Percentiles rank a stretch among this genome's conserved stretches.
Conservation (phyloP, 306 rosid species). For the Glycine soja region DNA sequence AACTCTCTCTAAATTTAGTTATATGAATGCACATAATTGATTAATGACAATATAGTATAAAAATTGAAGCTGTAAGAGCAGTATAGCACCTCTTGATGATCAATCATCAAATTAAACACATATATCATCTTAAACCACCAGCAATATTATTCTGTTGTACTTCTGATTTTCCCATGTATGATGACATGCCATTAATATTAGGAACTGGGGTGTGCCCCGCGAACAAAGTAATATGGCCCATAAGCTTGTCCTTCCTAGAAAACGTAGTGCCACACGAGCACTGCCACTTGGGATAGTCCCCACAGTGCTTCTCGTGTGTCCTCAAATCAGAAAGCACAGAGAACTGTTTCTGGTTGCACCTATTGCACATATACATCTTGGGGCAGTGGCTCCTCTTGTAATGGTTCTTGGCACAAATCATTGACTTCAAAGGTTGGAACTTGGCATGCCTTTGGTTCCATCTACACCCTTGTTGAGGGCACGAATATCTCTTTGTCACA, state of each 20-base stretch:
- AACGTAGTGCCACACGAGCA: constrained; percentile 94
- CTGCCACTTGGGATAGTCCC: constrained; percentile 75
- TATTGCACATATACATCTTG: constrained; percentile 90
- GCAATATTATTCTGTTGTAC: too few species aligned
- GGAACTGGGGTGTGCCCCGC: constrained; percentile 65
- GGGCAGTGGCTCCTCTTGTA: constrained; percentile 97
- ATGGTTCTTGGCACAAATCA: constrained; percentile 94
- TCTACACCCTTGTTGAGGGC: constrained; percentile 93
- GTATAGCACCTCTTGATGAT: neutral
- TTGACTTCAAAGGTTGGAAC: constrained; percentile 89
- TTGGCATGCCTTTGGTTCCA: constrained; percentile 84
- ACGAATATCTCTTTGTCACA: constrained; percentile 71
- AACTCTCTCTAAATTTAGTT: too few species aligned
- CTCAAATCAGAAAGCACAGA: constrained; percentile 90
- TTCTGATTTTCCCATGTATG: too few species aligned
- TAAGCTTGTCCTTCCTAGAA: constrained; percentile 90
- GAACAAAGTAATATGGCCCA: constrained; percentile 89
- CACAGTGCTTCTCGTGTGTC: constrained; percentile 97
- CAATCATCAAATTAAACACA: neutral
- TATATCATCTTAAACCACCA: neutral
- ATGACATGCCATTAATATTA: neutral
- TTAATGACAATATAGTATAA: neutral
- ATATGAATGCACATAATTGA: neutral
- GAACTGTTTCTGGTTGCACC: constrained; percentile 83
- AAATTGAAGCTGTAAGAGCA: constrained; percentile 42